Conservation (phyloP, 169 alveolate genomes). For the Cryptosporidium ubiquitum region DNA sequence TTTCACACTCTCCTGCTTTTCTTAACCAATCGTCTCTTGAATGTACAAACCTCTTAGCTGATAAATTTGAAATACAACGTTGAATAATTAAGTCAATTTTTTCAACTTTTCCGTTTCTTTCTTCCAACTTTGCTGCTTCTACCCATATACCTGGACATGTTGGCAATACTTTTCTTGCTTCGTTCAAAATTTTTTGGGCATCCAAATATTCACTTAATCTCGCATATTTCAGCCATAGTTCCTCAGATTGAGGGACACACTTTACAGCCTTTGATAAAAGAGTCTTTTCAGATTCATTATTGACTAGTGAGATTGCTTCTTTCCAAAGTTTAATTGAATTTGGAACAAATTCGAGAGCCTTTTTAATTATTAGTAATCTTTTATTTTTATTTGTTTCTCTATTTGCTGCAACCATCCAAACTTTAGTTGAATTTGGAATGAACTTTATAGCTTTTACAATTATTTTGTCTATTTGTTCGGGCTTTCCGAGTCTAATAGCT, state of each 20-base stretch:
- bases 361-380: slow-evolving; percentile 90
- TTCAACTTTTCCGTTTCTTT: slow-evolving; percentile 87
- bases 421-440: slow-evolving; percentile 89
- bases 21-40: slow-evolving; percentile 90
- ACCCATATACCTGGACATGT: slow-evolving; percentile 95
- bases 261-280: slow-evolving; percentile 97
- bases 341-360: slow-evolving; percentile 97
- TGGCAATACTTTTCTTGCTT: slow-evolving; percentile 97
- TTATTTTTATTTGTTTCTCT: slow-evolving; percentile 90
- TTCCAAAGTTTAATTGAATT: slow-evolving; percentile 97
- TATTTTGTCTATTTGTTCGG: slow-evolving; percentile 93
- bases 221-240: slow-evolving; percentile 98
- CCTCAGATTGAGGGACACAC: slow-evolving; percentile 96
- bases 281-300: slow-evolving; percentile 92
- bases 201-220: slow-evolving; percentile 95
- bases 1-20: slow-evolving; percentile 92
- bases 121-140: slow-evolving; percentile 97
- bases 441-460: slow-evolving; percentile 91
- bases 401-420: slow-evolving; percentile 96
- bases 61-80: slow-evolving; percentile 87
- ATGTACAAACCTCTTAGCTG: slow-evolving; percentile 85
- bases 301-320: slow-evolving; percentile 94
- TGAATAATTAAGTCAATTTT: slow-evolving; percentile 85
- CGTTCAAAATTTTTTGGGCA: slow-evolving; percentile 95
- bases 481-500: slow-evolving; percentile 96